Percentiles rank a stretch among this genome's conserved stretches.
Conservation (phyloP, 345 rosid genomes). For the Hibiscus tridactylites region DNA sequence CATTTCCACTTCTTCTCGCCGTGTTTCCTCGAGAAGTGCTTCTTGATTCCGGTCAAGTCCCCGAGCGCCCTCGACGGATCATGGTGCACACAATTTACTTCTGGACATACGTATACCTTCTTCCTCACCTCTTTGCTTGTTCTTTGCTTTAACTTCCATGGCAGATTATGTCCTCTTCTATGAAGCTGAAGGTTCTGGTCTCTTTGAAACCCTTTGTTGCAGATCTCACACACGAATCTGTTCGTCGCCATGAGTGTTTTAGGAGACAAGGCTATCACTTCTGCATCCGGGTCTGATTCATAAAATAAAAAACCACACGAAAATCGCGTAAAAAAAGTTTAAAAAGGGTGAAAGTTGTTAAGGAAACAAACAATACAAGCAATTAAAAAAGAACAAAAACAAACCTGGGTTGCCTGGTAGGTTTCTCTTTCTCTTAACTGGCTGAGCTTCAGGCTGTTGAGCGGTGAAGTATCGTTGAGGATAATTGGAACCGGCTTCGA, state of each 20-base stretch:
- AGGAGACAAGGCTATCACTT: conserved; percentile 77
- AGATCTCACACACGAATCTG: conserved; percentile 55
- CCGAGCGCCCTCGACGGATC: conserved; percentile 62
- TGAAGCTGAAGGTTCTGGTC: conserved; percentile 71
- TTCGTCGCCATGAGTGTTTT: conserved; percentile 72
- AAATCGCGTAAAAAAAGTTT: neutral
- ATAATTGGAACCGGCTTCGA: conserved; percentile 35
- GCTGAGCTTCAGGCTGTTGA: conserved; percentile 36
- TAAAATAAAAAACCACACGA: neutral
- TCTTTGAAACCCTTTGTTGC: conserved; percentile 57
- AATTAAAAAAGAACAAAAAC: neutral
- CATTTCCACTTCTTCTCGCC: conserved; percentile 70
- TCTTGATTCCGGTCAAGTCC: conserved; percentile 62
- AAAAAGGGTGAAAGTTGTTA: neutral
- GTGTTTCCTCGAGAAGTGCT: conserved; percentile 54
- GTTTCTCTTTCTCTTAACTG: conserved; percentile 69
- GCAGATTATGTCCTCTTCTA: conserved; percentile 59
- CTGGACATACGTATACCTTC: conserved; percentile 58
- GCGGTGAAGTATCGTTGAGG: conserved; percentile 33
- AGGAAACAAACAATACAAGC: too few species aligned
- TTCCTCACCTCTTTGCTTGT: conserved; percentile 36
- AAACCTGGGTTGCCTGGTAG: conserved; percentile 93
- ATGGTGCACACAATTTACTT: conserved; percentile 45
- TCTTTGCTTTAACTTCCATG: conserved; percentile 61
- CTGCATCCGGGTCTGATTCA: conserved; percentile 71